Evolutionary conservation across 352 stramenopile genomes (phyloP).

Genomic region (Pythium plurisporium): DNA sequence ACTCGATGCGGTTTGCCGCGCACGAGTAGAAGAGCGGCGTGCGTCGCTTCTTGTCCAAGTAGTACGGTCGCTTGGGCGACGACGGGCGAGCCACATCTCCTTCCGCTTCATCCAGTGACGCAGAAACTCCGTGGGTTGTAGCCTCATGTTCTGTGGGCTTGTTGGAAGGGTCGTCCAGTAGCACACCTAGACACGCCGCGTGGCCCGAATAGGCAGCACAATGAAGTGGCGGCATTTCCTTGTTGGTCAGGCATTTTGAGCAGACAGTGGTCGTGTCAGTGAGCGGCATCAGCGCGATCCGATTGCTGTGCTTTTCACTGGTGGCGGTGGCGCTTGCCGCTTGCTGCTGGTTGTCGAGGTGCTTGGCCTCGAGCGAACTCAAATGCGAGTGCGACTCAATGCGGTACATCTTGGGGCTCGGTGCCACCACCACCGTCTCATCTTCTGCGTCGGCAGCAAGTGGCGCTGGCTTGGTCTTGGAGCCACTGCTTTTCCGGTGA

Average conservation of each 20-base stretch:
- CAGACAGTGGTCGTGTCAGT: constrained; percentile 19
- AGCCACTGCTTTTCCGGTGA: constrained; percentile 12
- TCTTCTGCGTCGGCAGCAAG: background rate
- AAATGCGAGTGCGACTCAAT: constrained; percentile 68
- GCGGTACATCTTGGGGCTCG: constrained; percentile 35
- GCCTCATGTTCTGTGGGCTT: too few relatives aligned
- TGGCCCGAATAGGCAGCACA: constrained; percentile 55
- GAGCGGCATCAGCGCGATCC: background rate
- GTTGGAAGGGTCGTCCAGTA: constrained; percentile 18
- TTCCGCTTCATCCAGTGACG: too few relatives aligned
- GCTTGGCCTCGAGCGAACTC: constrained; percentile 43
- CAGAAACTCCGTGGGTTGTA: too few relatives aligned
- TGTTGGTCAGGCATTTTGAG: constrained; percentile 32
- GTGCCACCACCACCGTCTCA: background rate
- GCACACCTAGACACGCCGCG: constrained; percentile 27
- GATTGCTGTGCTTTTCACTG: background rate
- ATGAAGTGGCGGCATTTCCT: constrained; percentile 55
- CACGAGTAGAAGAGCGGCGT: constrained; percentile 69
- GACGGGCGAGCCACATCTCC: background rate
- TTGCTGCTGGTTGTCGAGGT: too few relatives aligned
- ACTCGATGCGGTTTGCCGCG: constrained; percentile 45
- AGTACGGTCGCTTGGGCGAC: constrained; percentile 3
- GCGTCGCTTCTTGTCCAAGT: constrained; percentile 54
- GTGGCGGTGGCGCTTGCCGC: constrained; percentile 12
- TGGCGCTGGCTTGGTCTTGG: background rate